Evolutionary conservation across 768 basidiomycete species (phyloP), one percentile per base, ranked within the genome.

Genomic region (Dacryopinax primogenitus): DNA sequence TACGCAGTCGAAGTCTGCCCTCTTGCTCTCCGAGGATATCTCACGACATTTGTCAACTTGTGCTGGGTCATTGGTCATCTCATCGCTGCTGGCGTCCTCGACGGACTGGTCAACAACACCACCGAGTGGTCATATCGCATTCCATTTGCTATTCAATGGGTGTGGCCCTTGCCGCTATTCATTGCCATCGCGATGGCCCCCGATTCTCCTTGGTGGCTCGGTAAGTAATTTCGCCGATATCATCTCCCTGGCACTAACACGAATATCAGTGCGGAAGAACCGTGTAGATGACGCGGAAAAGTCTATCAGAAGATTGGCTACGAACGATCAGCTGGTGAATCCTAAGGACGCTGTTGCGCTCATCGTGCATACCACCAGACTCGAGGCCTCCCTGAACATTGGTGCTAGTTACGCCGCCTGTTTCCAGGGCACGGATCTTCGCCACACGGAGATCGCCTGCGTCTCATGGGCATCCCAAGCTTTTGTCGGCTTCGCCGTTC

Each of bases 371-470:
- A 75, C 76, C 33, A 76, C 73, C 36, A 73, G 71, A 62, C 39
- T 76, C 36, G 77, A 77, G 67, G 70, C 71, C 65, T 65, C 70
- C 21, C 68, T 72, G 63, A 70, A 71, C 7, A 64, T 66, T 1
- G 76, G 76, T 1, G 67, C 74, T 3, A 67, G 68, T 2, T 78
- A 77, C 69, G 26, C 68, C 3, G 76, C 77, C 66, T 76, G 76
- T 69, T 68, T 69, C 69, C 67, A 68, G 58, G 70, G 69, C 18
- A 66, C 69, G 62, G 73, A 78, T 64, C 66, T 71, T 0, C 68
- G 76, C 3, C 69, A 75, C 15, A 77, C 75, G 18, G 74, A 76
- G 66, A 74, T 77, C 47, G 73, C 69, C 6, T 71, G 67, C 34
- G 67, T 69, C 23, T 68, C 67, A 30, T 73, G 71, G 65, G 71